Conservation (phyloP, 768 basidiomycete genomes). For the Candolleomyces eurysporus region DNA sequence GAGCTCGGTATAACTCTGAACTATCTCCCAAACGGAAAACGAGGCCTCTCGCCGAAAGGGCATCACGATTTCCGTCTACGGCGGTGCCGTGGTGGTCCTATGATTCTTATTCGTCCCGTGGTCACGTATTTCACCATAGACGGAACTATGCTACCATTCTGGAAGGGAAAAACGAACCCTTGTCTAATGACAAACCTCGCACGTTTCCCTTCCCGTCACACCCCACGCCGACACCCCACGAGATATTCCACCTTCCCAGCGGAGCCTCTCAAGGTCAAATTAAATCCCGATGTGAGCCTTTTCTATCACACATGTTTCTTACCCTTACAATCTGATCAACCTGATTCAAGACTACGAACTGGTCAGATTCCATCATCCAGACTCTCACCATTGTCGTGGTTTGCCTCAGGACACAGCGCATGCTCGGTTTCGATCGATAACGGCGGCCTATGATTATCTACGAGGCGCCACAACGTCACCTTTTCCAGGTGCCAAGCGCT, state of each 20-base stretch:
- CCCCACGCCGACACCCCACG: constrained; percentile 58
- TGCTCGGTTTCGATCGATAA: constrained; percentile 62
- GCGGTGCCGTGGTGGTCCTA: neutral
- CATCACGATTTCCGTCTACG: neutral
- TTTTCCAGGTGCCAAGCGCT: constrained; percentile 4
- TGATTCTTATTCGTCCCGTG: neutral
- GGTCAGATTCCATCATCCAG: constrained; percentile 71
- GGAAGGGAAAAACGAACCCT: neutral
- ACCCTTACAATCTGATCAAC: neutral
- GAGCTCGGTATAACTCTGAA: neutral
- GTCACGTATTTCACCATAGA: neutral
- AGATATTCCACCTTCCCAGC: constrained; percentile 67
- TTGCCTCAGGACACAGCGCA: constrained; percentile 48
- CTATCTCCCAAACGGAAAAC: neutral
- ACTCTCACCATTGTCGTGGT: constrained; percentile 44
- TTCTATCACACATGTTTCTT: neutral
- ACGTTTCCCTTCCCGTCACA: constrained; percentile 50
- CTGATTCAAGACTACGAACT: constrained; percentile 63
- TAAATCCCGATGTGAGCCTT: constrained; percentile 61
- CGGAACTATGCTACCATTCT: constrained; percentile 3
- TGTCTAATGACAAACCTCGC: constrained; percentile 4
- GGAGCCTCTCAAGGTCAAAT: constrained; percentile 59
- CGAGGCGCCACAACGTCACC: constrained; percentile 33
- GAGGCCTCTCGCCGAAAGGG: neutral
- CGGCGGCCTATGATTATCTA: constrained; percentile 60